phyloP scores from a whole-genome alignment of 1,284 basidiomycete genomes.

The Ganoderma sp. region DNA sequence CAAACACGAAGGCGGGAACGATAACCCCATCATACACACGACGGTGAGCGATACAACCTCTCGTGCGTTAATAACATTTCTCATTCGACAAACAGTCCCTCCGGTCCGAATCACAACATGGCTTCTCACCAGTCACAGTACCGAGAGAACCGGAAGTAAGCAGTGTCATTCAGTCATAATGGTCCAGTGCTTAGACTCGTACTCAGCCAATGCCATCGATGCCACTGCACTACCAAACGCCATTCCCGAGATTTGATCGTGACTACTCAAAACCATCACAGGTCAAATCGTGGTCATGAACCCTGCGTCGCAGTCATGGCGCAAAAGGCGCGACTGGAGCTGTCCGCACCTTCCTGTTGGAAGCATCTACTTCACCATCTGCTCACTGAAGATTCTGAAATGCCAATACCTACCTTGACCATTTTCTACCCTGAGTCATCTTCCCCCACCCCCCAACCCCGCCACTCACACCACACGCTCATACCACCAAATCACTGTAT shows the following conservation, averaged over 20 bases:
- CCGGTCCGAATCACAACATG: constrained; percentile 18
- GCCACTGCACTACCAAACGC: constrained; percentile 23
- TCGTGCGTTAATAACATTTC: neutral
- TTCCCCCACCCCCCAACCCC: neutral
- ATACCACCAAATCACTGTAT: constrained; percentile 3
- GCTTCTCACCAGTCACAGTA: constrained; percentile 14
- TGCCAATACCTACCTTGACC: neutral
- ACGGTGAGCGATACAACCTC: constrained; percentile 18
- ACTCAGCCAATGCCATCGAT: constrained; percentile 16
- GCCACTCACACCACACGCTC: too few relatives aligned
- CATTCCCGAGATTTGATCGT: constrained; percentile 6
- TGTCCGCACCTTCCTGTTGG: neutral
- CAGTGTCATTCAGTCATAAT: neutral
- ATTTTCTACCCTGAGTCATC: neutral
- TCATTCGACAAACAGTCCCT: neutral
- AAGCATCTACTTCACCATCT: neutral
- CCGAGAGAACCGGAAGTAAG: constrained; percentile 23
- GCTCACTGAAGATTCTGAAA: neutral
- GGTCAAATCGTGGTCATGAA: constrained; percentile 20
- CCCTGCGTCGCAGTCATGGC: neutral
- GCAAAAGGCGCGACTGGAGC: constrained; percentile 17
- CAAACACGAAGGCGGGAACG: constrained; percentile 25
- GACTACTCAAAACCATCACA: constrained; percentile 18
- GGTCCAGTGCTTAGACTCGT: neutral
- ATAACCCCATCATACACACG: constrained; percentile 22